A percentile compares a stretch with the other conserved stretches of the same genome.
Evolutionary conservation across 2,329 filamentous ascomycete species (phyloP).

Genomic region (Sclerotinia nivalis): DNA sequence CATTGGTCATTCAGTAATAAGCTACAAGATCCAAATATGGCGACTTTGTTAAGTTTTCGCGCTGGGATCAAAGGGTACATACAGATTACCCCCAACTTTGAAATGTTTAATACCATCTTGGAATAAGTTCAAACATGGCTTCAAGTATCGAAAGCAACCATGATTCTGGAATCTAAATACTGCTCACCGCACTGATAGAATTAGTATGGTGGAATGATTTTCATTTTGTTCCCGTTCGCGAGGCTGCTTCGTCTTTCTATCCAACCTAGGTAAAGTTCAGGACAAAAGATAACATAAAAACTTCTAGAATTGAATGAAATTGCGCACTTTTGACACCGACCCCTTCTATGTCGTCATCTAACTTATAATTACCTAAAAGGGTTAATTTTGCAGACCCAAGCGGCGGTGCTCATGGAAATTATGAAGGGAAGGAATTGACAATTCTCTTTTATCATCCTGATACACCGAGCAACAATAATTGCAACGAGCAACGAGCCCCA

Average conservation of each 20-base stretch:
- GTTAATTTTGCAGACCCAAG: not conserved
- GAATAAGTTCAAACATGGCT: not conserved
- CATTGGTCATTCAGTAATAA: not conserved
- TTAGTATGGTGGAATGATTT: not conserved
- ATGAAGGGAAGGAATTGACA: not conserved
- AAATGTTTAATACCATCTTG: not conserved
- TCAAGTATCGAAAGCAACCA: not conserved
- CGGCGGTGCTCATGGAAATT: not conserved
- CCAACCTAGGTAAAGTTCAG: constrained; percentile 1
- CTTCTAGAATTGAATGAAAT: constrained; percentile 5
- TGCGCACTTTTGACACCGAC: not conserved
- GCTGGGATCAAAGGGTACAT: not conserved
- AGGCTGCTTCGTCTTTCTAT: not conserved
- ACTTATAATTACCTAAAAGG: not conserved
- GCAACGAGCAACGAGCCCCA: not conserved
- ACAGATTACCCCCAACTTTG: not conserved
- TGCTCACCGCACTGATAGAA: not conserved
- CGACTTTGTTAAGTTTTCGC: not conserved
- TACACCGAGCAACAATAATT: not conserved
- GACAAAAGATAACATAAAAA: not conserved
- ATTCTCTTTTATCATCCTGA: not conserved
- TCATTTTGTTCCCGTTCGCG: not conserved
- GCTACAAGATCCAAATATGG: not conserved
- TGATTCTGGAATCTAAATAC: not conserved
- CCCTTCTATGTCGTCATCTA: not conserved